These are phyloP conservation scores for Diaporthe helianthi DNA, from an alignment of 2,329 filamentous ascomycete genomes.

Conservation along the genomic window DNA sequence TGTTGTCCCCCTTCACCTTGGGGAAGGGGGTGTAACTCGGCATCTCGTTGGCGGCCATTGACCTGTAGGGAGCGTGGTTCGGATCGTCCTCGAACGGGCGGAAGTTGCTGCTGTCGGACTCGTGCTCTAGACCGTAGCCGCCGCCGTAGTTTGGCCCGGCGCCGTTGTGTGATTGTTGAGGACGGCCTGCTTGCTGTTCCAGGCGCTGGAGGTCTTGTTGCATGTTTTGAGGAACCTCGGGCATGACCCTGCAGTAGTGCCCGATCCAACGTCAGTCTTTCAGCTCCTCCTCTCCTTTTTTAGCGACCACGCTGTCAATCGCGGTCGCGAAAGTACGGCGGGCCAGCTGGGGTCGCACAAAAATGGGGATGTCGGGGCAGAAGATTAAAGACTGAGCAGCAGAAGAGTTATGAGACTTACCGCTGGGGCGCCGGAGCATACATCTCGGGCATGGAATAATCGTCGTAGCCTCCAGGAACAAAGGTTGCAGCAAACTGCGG, in stretches of 20 bases:
- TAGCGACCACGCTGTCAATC: slow-evolving; percentile 28
- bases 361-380: slow-evolving; percentile 27
- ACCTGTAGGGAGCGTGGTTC: slow-evolving; percentile 45
- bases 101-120: slow-evolving; percentile 48
- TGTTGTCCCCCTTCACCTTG: slow-evolving; percentile 82
- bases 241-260: slow-evolving; percentile 75
- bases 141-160: slow-evolving; percentile 40
- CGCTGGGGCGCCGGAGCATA: slow-evolving; percentile 64
- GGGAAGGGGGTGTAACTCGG: slow-evolving; percentile 94
- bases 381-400: slow-evolving; percentile 9
- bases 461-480: slow-evolving; percentile 63
- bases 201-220: slow-evolving; percentile 91
- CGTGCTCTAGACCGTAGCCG: slow-evolving; percentile 46
- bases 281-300: slow-evolving; percentile 39
- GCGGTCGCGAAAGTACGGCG: slow-evolving; percentile 26
- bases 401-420: slow-evolving; percentile 47
- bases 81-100: slow-evolving; percentile 50
- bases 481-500: slow-evolving; percentile 63
- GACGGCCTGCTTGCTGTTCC: slow-evolving; percentile 74
- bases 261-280: slow-evolving; percentile 46
- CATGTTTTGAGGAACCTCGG: slow-evolving; percentile 96
- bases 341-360: slow-evolving; percentile 26
- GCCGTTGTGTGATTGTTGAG: slow-evolving; percentile 43
- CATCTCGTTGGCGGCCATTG: slow-evolving; percentile 56
- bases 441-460: slow-evolving; percentile 68